Base-by-base conservation (phyloP, 2,329 filamentous ascomycete genomes). In the Fusarium globosum region DNA sequence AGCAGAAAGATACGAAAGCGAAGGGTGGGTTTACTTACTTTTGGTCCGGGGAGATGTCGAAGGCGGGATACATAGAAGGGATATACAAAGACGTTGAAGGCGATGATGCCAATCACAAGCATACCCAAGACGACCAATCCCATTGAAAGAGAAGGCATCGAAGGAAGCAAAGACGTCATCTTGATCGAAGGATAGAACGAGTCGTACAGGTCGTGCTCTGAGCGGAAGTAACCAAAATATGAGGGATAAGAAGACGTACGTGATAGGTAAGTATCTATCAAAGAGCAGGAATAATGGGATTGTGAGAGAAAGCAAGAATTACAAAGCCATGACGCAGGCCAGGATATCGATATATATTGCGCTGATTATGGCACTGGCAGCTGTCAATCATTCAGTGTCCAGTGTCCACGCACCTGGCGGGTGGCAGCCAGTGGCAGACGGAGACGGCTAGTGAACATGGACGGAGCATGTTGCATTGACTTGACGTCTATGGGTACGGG, bases 11-110 rank as follows among this genome's bases (percentile, higher is more conserved):
- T 39, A 20, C 16, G 6, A 39, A 43, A 35, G n/a, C 4, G 23
- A 43, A 6, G 14, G 21, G 18, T 7, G 13, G 7, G 18, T 15
- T 26, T 45, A 33, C 72, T 14, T 71, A 85, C 84, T 75, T 80
- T 83, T 21, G 85, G 85, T 1, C 84, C 84, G 0, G 85, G 85
- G 4, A 87, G 71, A 56, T 84, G 76, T 20, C 85, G 80, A n/a
- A 86, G 76, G 0, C 85, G 82, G 1, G 85, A 87, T 51, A 85
- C 64, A 61, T 81, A 80, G 55, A 80, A 79, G 8, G 85, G 85
- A 63, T 85, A 86, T 30, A 87, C 68, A 64, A 85, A 78, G 43
- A 82, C 28, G 41, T 69, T 73, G 60, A 76, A 75, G 36, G 36
- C 49, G n/a, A 42, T 23, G 13, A 61, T 10, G 3, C 51, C 26